Base-by-base conservation (phyloP, 768 basidiomycete genomes). In the Lactarius hengduanensis region DNA sequence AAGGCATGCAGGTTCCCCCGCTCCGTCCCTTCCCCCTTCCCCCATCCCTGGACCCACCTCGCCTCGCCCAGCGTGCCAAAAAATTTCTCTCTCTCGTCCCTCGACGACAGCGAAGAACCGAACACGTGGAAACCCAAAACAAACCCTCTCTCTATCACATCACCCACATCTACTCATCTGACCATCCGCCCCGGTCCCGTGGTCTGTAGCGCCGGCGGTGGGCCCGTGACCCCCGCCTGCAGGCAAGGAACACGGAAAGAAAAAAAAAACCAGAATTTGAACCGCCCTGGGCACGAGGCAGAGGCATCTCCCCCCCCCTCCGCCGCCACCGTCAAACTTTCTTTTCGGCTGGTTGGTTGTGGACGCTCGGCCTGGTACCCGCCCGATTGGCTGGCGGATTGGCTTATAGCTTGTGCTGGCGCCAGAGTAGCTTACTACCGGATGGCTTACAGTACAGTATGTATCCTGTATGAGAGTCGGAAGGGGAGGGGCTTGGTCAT, bases 231-330 rank as follows among this genome's bases (percentile, higher is more conserved):
- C 20, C 7, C 45, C 22, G 60, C 65, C 45, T 66, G 60, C 65
- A 62, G 60, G 65, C 61, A 62, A 57, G 28, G 34, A 40, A 13
- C 36, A 11, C 36, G 3, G 8, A 36, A 36, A 36, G 9, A 10
- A 36, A 36, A 38, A 38, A 38, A 28, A 28, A 28, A 28, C 7
- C 4, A 55, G 28, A 22, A 22, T 8, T 63, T 57, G 56, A 41
- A 40, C 45, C 36, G 45, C 63, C 57, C 7, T 64, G 47, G 63
- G 57, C 63, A 65, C 41, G 65, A 65, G 59, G 65, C 59, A 47
- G 64, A 61, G 59, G 59, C 43, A 56, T 65, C 64, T 43, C 41
- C 54, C 64, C 22, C 0, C 7, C 10, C 18, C 10, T n/a, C 30
- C 36, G 36, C 36, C 22, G 16, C 58, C 26, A 22, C 22, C 58